Conservation (phyloP, 2,329 filamentous ascomycete genomes). For the Fusarium caatingaense region DNA sequence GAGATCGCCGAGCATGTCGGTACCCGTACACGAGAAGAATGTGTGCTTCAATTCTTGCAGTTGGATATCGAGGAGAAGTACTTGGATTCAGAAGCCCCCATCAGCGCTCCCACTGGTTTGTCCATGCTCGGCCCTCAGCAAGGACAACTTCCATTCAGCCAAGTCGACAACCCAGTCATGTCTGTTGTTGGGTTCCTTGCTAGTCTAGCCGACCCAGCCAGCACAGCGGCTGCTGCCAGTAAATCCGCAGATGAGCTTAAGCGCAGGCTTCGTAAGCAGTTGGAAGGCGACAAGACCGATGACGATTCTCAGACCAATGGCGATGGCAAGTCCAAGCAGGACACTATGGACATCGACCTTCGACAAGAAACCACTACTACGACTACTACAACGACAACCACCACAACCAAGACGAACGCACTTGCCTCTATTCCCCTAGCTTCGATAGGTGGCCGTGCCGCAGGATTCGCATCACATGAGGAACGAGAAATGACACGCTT, state of each 20-base stretch:
- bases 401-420: constrained; percentile 59
- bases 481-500: constrained; percentile 96
- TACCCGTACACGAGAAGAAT: constrained; percentile 92
- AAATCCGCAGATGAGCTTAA: constrained; percentile 89
- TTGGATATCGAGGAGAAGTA: constrained; percentile 98
- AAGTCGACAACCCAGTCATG: constrained; percentile 95
- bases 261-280: constrained; percentile 79
- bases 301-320: constrained; percentile 66
- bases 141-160: constrained; percentile 88
- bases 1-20: constrained; percentile 92
- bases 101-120: constrained; percentile 67
- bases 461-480: constrained; percentile 92
- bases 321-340: constrained; percentile 67
- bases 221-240: constrained; percentile 89
- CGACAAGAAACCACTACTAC: constrained; percentile 64
- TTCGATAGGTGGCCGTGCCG: constrained; percentile 84
- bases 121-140: constrained; percentile 77
- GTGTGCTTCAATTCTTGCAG: constrained; percentile 94
- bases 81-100: constrained; percentile 75
- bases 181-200: constrained; percentile 96
- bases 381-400: constrained; percentile 62
- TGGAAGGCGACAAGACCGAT: constrained; percentile 66
- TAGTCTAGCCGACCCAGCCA: constrained; percentile 87
- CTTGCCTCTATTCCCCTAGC: constrained; percentile 85
- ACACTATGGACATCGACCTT: constrained; percentile 74